phyloP scores from a whole-genome alignment of 495 filamentous ascomycete species.

The Lophiostoma macrostomum region DNA sequence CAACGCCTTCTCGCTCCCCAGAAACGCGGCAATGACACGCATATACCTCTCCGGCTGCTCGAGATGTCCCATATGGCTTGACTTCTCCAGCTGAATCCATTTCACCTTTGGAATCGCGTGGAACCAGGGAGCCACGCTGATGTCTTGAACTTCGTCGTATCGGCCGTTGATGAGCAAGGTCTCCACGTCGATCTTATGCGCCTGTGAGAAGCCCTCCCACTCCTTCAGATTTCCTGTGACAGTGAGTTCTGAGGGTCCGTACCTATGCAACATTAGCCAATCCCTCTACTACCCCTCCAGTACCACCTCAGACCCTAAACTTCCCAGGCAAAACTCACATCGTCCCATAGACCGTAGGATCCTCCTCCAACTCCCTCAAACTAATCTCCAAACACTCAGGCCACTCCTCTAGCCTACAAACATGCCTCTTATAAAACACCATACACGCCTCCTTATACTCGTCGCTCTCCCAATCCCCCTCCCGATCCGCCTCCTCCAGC shows the following conservation, averaged over 20 bases:
- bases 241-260: conserved; percentile 50
- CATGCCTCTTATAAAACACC: conserved; percentile 45
- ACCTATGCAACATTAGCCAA: conserved; percentile 34
- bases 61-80: conserved; percentile 47
- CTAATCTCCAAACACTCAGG: conserved; percentile 37
- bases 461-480: conserved; percentile 41
- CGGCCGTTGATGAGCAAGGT: conserved; percentile 52
- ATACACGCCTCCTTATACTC: conserved; percentile 48
- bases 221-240: conserved; percentile 47
- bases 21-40: conserved; percentile 32
- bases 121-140: conserved; percentile 47
- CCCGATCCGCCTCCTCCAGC: conserved; percentile 41
- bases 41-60: conserved; percentile 44
- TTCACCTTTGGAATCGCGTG: conserved; percentile 44
- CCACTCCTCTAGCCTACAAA: conserved; percentile 43
- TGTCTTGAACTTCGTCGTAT: conserved; percentile 51
- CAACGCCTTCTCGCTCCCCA: too few species aligned
- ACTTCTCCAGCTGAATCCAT: conserved; percentile 48
- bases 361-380: conserved; percentile 43
- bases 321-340: conserved; percentile 36
- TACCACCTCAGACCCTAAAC: neutral
- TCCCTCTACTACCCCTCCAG: neutral
- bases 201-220: conserved; percentile 40
- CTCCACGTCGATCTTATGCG: conserved; percentile 42
- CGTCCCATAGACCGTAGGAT: conserved; percentile 46